phyloP scores from a whole-genome alignment of 768 basidiomycete genomes.

The Suillus luteus region DNA sequence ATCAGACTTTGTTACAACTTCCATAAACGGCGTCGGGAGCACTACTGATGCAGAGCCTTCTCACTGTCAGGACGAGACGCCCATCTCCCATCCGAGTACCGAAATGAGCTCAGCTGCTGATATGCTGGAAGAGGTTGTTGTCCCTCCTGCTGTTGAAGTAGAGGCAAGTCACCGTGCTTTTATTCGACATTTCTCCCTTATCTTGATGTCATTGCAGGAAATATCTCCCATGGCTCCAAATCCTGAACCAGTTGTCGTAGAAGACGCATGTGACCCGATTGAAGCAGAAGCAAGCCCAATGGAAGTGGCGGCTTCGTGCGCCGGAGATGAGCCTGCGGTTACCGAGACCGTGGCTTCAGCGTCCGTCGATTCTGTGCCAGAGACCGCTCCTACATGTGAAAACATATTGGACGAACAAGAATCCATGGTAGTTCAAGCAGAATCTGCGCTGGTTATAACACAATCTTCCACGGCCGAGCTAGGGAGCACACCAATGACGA shows the following conservation, averaged over 20 bases:
- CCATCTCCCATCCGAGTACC: background rate
- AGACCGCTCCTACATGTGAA: background rate
- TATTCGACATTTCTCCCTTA: background rate
- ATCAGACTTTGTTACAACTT: constrained; percentile 5
- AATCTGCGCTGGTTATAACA: background rate
- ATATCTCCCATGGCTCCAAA: background rate
- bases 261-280: constrained; percentile 7
- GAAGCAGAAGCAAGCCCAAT: background rate
- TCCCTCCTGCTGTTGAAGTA: background rate
- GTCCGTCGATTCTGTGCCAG: background rate
- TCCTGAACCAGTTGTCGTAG: background rate
- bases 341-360: background rate
- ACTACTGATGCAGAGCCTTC: constrained; percentile 8
- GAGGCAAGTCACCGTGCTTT: background rate
- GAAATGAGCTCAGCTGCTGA: background rate
- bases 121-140: background rate
- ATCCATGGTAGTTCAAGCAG: background rate
- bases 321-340: background rate
- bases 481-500: background rate
- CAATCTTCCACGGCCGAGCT: background rate
- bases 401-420: background rate
- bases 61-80: constrained; percentile 4
- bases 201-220: background rate
- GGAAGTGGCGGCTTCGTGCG: constrained; percentile 3
- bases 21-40: constrained; percentile 12